phyloP scores from a whole-genome alignment of 1,284 basidiomycete genomes.

The Irpex sp. region DNA sequence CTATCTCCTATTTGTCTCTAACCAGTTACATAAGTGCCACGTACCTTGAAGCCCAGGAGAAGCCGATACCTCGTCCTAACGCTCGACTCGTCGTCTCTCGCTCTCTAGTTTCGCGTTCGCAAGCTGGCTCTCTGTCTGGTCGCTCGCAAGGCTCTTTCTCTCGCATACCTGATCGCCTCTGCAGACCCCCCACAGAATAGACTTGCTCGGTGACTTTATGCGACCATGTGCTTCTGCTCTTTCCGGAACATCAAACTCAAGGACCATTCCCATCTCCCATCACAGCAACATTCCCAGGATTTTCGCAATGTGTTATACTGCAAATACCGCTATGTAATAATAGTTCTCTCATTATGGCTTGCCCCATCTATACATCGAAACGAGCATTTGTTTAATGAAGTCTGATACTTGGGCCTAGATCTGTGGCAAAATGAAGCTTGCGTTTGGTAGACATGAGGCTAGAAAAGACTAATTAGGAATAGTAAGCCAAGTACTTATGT shows the following conservation, averaged over 20 bases:
- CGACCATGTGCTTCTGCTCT: background rate
- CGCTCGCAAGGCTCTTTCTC: conserved; percentile 12
- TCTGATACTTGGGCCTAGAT: background rate
- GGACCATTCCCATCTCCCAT: background rate
- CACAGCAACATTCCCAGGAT: background rate
- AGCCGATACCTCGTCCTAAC: background rate
- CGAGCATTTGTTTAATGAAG: no score
- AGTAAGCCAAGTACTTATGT: background rate
- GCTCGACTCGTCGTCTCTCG: background rate
- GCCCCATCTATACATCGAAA: no score
- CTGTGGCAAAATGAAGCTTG: background rate
- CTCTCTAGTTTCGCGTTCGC: background rate
- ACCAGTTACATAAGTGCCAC: background rate
- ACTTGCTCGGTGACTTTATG: background rate
- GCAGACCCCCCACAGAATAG: background rate
- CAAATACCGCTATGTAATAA: background rate
- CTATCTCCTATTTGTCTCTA: background rate
- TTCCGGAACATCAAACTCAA: background rate
- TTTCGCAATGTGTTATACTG: background rate
- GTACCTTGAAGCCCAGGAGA: background rate
- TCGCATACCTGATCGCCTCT: conserved; percentile 21
- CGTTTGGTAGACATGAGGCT: conserved; percentile 3
- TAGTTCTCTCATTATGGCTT: background rate
- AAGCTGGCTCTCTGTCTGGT: background rate
- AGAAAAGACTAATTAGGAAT: background rate